Evolutionary conservation across 139 green algal species (phyloP).

Genomic region (Closterium sp.): DNA sequence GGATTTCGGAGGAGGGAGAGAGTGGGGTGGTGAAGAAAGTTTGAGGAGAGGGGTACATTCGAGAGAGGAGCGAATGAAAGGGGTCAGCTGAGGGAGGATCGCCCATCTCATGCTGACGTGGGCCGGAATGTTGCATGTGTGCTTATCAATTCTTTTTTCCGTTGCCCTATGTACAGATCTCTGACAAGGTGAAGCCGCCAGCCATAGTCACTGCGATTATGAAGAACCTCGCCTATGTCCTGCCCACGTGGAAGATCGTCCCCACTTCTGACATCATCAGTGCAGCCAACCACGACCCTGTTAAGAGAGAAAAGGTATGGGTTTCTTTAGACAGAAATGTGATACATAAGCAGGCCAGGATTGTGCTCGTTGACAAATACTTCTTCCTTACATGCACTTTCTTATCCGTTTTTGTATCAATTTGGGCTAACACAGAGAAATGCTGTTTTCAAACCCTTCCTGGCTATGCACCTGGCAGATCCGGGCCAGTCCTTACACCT

Average conservation of each 20-base stretch:
- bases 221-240: background rate
- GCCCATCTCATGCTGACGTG: too few species aligned
- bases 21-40: background rate
- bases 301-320: background rate
- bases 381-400: too few species aligned
- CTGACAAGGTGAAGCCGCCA: conserved; percentile 36
- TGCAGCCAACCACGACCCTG: conserved; percentile 9
- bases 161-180: conserved; percentile 12
- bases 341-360: background rate
- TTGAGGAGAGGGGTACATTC: too few species aligned
- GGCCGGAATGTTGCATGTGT: background rate
- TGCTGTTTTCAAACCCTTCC: too few species aligned
- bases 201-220: conserved; percentile 20
- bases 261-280: conserved; percentile 41
- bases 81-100: too few species aligned
- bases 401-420: background rate
- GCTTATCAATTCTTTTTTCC: background rate
- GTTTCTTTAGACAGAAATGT: too few species aligned
- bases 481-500: conserved; percentile 15
- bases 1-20: background rate
- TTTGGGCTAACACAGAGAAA: too few species aligned
- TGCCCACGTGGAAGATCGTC: conserved; percentile 28
- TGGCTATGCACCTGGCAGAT: background rate
- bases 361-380: too few species aligned
- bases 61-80: too few species aligned